A percentile compares a stretch with the other conserved stretches of the same genome.
Conservation (phyloP, 768 basidiomycete genomes). For the Cubamyces lactineus region DNA sequence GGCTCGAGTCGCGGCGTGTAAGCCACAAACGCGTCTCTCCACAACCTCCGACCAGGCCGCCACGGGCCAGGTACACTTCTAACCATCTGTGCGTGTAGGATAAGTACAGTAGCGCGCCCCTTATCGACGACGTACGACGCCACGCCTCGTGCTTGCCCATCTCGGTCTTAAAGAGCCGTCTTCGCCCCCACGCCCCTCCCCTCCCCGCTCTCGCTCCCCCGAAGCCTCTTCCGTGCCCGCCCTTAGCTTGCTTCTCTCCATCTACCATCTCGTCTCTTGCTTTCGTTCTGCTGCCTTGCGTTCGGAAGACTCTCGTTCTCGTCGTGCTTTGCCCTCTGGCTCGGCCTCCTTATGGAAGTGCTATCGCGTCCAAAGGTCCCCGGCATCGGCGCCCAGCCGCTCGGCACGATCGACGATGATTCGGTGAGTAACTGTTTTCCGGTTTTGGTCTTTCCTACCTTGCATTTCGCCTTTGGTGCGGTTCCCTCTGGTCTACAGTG, state of each 20-base stretch:
- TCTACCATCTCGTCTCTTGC: not conserved
- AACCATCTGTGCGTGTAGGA: no score
- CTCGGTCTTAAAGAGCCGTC: slow-evolving; percentile 7
- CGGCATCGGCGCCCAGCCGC: not conserved
- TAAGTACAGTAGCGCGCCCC: not conserved
- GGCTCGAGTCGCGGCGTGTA: not conserved
- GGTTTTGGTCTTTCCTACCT: not conserved
- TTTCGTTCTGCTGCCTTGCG: not conserved
- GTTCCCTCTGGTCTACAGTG: no score
- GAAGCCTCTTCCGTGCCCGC: not conserved
- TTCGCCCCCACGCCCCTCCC: not conserved
- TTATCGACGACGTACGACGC: slow-evolving; percentile 13
- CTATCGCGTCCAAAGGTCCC: slow-evolving; percentile 10
- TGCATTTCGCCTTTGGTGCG: not conserved
- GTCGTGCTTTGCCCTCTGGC: not conserved
- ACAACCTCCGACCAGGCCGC: not conserved
- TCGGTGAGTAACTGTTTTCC: not conserved
- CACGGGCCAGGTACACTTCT: not conserved
- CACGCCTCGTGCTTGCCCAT: slow-evolving; percentile 9
- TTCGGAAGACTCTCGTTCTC: not conserved
- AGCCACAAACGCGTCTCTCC: no score
- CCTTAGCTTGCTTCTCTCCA: not conserved
- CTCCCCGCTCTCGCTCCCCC: not conserved
- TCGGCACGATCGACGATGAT: not conserved
- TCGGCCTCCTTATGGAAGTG: slow-evolving; percentile 8